Conservation (phyloP, 441 rosid genomes). For the Gossypium schwendimanii region DNA sequence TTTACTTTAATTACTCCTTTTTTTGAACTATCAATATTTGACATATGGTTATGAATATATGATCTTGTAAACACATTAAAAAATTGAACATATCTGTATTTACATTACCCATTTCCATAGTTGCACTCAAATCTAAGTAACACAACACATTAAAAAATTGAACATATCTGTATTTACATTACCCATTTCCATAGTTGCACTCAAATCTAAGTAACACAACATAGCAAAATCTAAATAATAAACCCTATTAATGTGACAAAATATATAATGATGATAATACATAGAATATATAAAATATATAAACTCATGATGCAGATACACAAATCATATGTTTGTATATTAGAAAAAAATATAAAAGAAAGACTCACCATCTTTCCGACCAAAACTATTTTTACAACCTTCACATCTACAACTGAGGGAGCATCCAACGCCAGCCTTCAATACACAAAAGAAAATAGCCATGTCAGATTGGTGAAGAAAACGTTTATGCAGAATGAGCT, state of each 20-base stretch:
- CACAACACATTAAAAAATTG: too few species aligned
- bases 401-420: slow-evolving; percentile 57
- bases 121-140: too few species aligned
- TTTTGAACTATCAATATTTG: too few species aligned
- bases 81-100: too few species aligned
- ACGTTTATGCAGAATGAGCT: not conserved
- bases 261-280: not conserved
- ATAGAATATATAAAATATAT: not conserved
- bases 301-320: not conserved
- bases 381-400: slow-evolving; percentile 46
- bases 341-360: not conserved
- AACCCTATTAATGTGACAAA: not conserved
- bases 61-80: too few species aligned
- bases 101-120: too few species aligned
- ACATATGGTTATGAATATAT: too few species aligned
- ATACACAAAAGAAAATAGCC: slow-evolving; percentile 14
- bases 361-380: slow-evolving; percentile 42
- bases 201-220: too few species aligned
- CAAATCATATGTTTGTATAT: not conserved
- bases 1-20: not conserved
- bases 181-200: too few species aligned
- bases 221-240: not conserved
- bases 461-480: slow-evolving; percentile 21
- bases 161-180: too few species aligned
- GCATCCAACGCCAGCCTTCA: slow-evolving; percentile 64